Conservation (phyloP, 1,139 yeast species). For the Pichia sp. region DNA sequence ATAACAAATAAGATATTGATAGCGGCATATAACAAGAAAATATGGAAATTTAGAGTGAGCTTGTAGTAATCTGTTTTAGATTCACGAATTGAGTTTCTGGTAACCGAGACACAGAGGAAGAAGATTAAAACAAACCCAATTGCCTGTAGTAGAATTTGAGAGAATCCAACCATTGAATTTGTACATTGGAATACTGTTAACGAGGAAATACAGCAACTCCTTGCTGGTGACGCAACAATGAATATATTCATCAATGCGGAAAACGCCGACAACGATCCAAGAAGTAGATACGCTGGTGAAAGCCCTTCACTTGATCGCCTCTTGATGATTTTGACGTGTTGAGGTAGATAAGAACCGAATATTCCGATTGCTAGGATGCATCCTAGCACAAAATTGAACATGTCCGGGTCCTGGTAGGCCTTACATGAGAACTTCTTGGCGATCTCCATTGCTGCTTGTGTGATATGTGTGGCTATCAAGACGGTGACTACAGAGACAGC, state of each 20-base stretch:
- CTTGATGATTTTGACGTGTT: slow-evolving; percentile 57
- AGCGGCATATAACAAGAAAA: slow-evolving; percentile 24
- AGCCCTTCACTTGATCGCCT: slow-evolving; percentile 76
- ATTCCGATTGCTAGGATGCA: slow-evolving; percentile 63
- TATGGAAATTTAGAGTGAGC: slow-evolving; percentile 42
- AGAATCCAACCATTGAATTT: slow-evolving; percentile 64
- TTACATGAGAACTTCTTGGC: slow-evolving; percentile 32
- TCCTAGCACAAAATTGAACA: slow-evolving; percentile 48
- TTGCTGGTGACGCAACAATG: slow-evolving; percentile 54
- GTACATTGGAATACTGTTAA: slow-evolving; percentile 58
- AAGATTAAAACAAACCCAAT: slow-evolving; percentile 61
- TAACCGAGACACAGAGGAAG: slow-evolving; percentile 49
- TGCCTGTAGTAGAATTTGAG: slow-evolving; percentile 71
- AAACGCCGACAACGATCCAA: slow-evolving; percentile 73
- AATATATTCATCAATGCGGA: slow-evolving; percentile 70
- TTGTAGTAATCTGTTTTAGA: slow-evolving; percentile 44
- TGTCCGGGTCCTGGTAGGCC: slow-evolving; percentile 46
- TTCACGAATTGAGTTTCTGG: slow-evolving; percentile 46
- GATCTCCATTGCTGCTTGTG: neutral
- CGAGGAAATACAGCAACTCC: slow-evolving; percentile 47
- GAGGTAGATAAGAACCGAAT: slow-evolving; percentile 74
- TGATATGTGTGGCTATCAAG: no score
- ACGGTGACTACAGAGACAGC: no score
- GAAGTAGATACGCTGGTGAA: slow-evolving; percentile 67
- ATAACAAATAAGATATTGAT: slow-evolving; percentile 26